Conservation (phyloP, 108 stramenopile species). For the Nitzschia inconspicua region DNA sequence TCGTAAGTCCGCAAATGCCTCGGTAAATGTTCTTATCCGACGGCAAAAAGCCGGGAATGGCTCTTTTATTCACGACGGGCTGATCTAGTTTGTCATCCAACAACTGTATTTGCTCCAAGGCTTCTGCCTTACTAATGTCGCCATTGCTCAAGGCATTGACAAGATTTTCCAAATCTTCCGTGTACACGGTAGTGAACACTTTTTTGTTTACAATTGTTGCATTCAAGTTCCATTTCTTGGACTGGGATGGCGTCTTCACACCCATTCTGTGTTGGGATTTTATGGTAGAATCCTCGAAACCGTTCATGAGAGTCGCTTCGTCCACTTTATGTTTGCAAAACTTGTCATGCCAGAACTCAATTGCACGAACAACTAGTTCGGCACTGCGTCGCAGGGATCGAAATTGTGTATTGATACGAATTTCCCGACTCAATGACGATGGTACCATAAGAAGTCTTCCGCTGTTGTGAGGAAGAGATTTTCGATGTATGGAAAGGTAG, state of each 20-base stretch:
- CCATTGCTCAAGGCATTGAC: conserved; percentile 50
- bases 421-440: conserved; percentile 53
- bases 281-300: neutral
- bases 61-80: conserved; percentile 63
- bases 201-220: conserved; percentile 25
- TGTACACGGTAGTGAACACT: conserved; percentile 73
- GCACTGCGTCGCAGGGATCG: conserved; percentile 58
- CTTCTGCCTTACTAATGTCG: conserved; percentile 38
- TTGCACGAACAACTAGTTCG: conserved; percentile 55
- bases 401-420: conserved; percentile 65
- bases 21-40: conserved; percentile 68
- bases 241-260: conserved; percentile 29
- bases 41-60: conserved; percentile 74
- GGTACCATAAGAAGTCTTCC: conserved; percentile 61
- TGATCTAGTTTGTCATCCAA: conserved; percentile 38
- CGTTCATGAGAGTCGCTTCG: neutral
- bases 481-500: conserved; percentile 68
- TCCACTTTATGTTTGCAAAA: conserved; percentile 29
- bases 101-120: conserved; percentile 42
- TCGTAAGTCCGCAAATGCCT: conserved; percentile 54
- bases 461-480: conserved; percentile 55
- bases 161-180: conserved; percentile 56
- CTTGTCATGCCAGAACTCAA: conserved; percentile 62
- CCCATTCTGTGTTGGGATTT: neutral
- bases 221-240: conserved; percentile 42